Base-by-base conservation (phyloP, 2,329 filamentous ascomycete species). In the Cladosporium sp. region DNA sequence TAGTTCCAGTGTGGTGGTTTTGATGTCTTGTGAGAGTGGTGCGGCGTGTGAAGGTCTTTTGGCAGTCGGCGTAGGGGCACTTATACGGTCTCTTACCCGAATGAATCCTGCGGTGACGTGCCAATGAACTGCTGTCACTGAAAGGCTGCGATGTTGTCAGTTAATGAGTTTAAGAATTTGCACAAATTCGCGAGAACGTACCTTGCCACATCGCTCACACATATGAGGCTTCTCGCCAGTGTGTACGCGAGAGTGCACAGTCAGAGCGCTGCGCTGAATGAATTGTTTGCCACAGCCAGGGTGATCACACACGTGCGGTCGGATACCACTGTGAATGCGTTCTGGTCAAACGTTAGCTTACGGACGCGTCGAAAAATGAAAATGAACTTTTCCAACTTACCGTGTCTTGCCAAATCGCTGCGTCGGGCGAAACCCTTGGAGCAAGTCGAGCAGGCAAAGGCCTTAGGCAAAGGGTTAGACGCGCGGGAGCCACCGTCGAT, bases 211-310 rank as follows among this genome's bases (percentile, higher is more conserved):
- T 68, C 91, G 88, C 79, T 97, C 95, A 76, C 95, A 99, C 88
- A 95, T 94, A 74, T 99, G 95, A 59, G 95, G 95, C 80, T 99
- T 99, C 81, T 98, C 95, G 70, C 95, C 95, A 1, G 95, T 98
- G 79, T 99, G 95, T 23, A 97, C 93, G 72, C 95, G 91, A 75
- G 91, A 89, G 78, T 98, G 95, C 8, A 99, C 95, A 0, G 95
- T 99, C 77, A 99, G 81, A 25, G 95, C 95, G 30, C 93, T 97
- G 65, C 95, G 87, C 79, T 99, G 95, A 72, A 99, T 99, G 77
- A 99, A 99, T 75, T 94, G 91, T 80, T 98, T 99, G 70, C 91
- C 91, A 77, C 95, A 99, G 62, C 88, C 88, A 48, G 90, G 90
- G 76, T 88, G 92, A 73, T 97, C 93, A 79, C 95, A 99, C 58